phyloP scores from a whole-genome alignment of 1,284 basidiomycete species.

The Apiotrichum gracile region DNA sequence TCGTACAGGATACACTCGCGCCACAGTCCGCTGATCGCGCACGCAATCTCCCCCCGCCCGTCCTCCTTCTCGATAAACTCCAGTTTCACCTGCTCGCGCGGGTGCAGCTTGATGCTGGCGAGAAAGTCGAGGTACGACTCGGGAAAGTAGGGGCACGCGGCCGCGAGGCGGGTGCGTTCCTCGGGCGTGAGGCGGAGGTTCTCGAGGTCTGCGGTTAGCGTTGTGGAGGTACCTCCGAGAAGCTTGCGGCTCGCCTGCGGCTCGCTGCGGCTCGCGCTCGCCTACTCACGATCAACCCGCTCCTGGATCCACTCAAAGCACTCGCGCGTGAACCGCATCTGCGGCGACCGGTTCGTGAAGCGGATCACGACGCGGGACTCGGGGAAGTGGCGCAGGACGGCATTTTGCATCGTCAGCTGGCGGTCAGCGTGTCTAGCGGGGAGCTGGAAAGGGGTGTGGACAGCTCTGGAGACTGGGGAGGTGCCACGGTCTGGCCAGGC shows the following conservation, averaged over 20 bases:
- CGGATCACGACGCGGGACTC: constrained; percentile 57
- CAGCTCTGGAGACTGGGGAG: too few relatives aligned
- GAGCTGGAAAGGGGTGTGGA: neutral
- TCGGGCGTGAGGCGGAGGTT: constrained; percentile 57
- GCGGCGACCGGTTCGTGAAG: constrained; percentile 77
- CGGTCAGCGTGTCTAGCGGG: neutral
- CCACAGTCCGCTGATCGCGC: constrained; percentile 75
- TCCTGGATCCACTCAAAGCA: constrained; percentile 63
- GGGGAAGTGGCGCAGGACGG: constrained; percentile 75
- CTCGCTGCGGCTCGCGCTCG: neutral
- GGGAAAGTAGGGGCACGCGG: constrained; percentile 70
- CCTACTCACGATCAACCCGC: constrained; percentile 60
- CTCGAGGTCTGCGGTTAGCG: constrained; percentile 56
- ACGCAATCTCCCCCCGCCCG: constrained; percentile 61
- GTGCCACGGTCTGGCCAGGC: too few relatives aligned
- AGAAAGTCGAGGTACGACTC: constrained; percentile 73
- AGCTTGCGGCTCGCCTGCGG: neutral
- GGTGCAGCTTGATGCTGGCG: constrained; percentile 63
- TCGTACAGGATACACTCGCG: constrained; percentile 90
- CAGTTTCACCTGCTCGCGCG: constrained; percentile 66
- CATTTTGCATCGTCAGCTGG: constrained; percentile 96
- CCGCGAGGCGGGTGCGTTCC: constrained; percentile 65
- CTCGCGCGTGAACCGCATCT: constrained; percentile 64
- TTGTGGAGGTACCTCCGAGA: neutral
- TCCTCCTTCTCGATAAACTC: constrained; percentile 52